Evolutionary conservation across 2,329 filamentous ascomycete genomes (phyloP).

Genomic region (Fusarium burgessii): DNA sequence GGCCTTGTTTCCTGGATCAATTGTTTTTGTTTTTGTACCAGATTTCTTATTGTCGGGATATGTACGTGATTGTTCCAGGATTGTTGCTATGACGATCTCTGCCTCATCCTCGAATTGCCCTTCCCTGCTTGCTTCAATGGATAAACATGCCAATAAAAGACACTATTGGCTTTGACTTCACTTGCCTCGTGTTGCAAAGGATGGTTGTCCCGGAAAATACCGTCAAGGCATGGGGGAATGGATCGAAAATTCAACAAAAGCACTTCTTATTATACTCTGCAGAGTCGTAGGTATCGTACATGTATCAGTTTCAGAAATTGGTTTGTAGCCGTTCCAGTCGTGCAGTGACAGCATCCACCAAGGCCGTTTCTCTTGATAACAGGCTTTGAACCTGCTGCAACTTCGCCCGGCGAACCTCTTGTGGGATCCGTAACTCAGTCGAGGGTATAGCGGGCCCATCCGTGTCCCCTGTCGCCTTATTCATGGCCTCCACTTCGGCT

Average conservation of each 20-base stretch:
- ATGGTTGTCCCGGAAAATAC: neutral
- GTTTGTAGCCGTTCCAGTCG: constrained; percentile 69
- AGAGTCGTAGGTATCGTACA: constrained; percentile 38
- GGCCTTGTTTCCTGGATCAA: neutral
- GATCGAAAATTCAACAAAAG: constrained; percentile 3
- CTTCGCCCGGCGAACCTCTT: constrained; percentile 72
- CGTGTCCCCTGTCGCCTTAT: constrained; percentile 46
- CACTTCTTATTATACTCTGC: constrained; percentile 30
- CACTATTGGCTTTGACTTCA: neutral
- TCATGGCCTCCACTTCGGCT: constrained; percentile 62
- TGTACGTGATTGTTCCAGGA: neutral
- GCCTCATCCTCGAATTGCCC: neutral
- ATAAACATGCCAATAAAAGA: neutral
- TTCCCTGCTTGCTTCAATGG: neutral
- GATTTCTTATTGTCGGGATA: neutral
- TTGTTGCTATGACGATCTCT: constrained; percentile 20
- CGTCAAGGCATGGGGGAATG: constrained; percentile 6
- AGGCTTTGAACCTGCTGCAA: constrained; percentile 72
- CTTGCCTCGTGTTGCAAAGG: neutral
- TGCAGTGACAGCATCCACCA: constrained; percentile 74
- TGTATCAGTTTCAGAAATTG: constrained; percentile 38
- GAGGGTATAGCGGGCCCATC: constrained; percentile 47
- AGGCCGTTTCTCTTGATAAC: constrained; percentile 73
- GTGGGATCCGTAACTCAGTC: constrained; percentile 65
- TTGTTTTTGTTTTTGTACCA: constrained; percentile 7